phyloP scores from a whole-genome alignment of 1,284 basidiomycete species.

The Pisolithus thermaeus region DNA sequence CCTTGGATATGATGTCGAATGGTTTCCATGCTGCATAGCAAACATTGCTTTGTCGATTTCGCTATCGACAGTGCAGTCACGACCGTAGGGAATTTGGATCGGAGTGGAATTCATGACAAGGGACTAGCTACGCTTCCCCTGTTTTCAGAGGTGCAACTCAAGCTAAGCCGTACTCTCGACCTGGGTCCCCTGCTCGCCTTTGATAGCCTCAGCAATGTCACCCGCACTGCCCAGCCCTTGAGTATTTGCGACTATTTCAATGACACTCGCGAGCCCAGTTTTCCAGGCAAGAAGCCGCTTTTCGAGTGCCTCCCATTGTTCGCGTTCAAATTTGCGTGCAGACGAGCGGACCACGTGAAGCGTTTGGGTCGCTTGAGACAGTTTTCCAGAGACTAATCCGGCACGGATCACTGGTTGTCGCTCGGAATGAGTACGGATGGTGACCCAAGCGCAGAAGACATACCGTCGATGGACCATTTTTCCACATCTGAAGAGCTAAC shows the following conservation, averaged over 20 bases:
- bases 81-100: no score
- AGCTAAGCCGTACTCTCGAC: constrained; percentile 19
- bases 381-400: constrained; percentile 76
- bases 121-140: neutral
- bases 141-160: neutral
- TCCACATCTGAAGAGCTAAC: constrained; percentile 73
- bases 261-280: constrained; percentile 56
- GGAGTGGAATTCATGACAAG: no score
- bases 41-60: no score
- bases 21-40: no score
- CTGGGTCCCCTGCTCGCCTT: constrained; percentile 19
- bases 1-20: neutral
- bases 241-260: constrained; percentile 62
- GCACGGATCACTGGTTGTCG: constrained; percentile 71
- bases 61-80: no score
- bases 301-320: constrained; percentile 82
- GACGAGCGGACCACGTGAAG: constrained; percentile 76
- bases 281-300: constrained; percentile 81
- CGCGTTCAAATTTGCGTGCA: constrained; percentile 70
- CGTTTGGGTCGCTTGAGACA: constrained; percentile 77
- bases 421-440: neutral
- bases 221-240: constrained; percentile 22
- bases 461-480: constrained; percentile 90
- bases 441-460: neutral
- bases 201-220: constrained; percentile 16